phyloP scores from a whole-genome alignment of 2,329 filamentous ascomycete species.

The Falciphora oryzae region DNA sequence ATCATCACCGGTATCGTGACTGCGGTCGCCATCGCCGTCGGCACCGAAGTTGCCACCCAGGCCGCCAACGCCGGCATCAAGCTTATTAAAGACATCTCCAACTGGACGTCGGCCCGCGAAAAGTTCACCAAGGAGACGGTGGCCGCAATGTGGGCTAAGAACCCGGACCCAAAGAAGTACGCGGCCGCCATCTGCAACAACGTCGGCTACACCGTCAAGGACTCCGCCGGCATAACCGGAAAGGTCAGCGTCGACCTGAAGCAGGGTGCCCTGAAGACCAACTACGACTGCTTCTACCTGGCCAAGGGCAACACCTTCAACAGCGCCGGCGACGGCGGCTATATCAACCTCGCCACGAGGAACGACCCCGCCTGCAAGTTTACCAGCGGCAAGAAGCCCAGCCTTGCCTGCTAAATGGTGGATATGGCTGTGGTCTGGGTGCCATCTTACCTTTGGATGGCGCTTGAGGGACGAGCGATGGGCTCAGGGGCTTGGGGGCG shows the following conservation, averaged over 20 bases:
- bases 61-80: background rate
- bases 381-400: background rate
- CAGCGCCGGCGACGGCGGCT: background rate
- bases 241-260: conserved; percentile 3
- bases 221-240: background rate
- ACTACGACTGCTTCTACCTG: conserved; percentile 8
- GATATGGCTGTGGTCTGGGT: too few relatives aligned
- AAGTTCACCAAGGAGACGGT: conserved; percentile 6
- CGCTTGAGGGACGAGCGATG: too few relatives aligned
- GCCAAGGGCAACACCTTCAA: background rate
- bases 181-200: conserved; percentile 5
- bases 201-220: background rate
- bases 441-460: too few relatives aligned
- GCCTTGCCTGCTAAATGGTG: background rate
- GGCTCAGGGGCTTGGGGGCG: too few relatives aligned
- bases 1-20: conserved; percentile 2
- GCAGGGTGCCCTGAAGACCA: background rate
- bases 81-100: background rate
- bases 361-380: background rate
- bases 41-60: background rate
- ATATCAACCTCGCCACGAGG: background rate
- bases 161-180: background rate
- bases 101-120: conserved; percentile 1
- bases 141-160: background rate
- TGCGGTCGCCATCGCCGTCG: background rate